These are phyloP conservation scores for Aspergillus sp. DNA, from an alignment of 2,329 filamentous ascomycete species.

Conservation along the genomic window DNA sequence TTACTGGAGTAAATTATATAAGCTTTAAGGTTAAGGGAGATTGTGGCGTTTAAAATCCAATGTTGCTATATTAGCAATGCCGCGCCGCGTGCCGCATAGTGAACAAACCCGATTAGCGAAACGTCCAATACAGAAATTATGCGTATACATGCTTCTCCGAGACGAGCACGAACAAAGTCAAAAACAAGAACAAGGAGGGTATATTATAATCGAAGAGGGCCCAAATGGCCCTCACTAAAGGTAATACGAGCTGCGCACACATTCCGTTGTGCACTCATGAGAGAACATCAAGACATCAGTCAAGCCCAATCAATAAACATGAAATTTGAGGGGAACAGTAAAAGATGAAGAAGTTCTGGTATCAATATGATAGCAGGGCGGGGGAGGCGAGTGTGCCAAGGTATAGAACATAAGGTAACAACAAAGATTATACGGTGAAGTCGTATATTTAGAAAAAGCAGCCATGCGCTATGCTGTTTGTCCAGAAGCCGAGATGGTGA, in stretches of 20 bases:
- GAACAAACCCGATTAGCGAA: neutral
- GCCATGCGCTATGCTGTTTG: slow-evolving; percentile 9
- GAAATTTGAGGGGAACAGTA: neutral
- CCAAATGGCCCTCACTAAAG: neutral
- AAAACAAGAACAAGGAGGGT: neutral
- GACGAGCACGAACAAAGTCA: neutral
- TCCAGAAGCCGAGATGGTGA: slow-evolving; percentile 9
- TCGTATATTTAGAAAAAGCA: slow-evolving; percentile 13
- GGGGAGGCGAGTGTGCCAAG: slow-evolving; percentile 1
- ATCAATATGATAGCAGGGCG: neutral
- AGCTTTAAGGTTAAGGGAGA: too few relatives aligned
- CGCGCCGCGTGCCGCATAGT: neutral
- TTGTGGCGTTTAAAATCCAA: neutral
- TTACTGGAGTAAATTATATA: too few relatives aligned
- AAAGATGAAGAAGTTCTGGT: neutral
- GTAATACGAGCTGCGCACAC: neutral
- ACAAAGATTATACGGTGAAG: slow-evolving; percentile 14
- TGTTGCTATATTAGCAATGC: neutral
- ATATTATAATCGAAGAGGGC: neutral
- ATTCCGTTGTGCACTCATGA: neutral
- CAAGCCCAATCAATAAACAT: neutral
- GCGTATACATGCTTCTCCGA: neutral
- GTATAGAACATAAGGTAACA: slow-evolving; percentile 19
- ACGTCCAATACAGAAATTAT: neutral
- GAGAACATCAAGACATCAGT: slow-evolving; percentile 7